These are phyloP conservation scores for Aspergillus campestris DNA, from an alignment of 495 filamentous ascomycete species.

Conservation along the genomic window DNA sequence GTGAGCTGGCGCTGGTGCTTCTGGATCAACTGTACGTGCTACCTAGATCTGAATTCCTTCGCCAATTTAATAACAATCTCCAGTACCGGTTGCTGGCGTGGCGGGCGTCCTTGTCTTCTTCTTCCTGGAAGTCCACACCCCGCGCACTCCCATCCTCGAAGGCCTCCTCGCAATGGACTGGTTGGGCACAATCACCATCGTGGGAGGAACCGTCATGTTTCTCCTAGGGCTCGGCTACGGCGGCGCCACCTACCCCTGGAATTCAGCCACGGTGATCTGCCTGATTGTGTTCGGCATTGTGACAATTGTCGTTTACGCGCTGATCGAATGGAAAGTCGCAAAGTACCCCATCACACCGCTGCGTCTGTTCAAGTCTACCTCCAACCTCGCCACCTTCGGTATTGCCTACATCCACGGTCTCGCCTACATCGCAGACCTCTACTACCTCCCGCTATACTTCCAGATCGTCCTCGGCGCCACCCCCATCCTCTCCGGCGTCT, in stretches of 20 bases:
- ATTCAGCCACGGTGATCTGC: slow-evolving; percentile 57
- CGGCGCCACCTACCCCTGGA: slow-evolving; percentile 58
- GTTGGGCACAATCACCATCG: slow-evolving; percentile 52
- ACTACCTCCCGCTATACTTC: slow-evolving; percentile 47
- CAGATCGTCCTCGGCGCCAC: slow-evolving; percentile 51
- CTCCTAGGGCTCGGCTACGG: slow-evolving; percentile 63
- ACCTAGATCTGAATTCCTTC: no score
- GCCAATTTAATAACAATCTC: no score
- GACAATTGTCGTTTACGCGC: slow-evolving; percentile 47
- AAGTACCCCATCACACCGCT: slow-evolving; percentile 64
- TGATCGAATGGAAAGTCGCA: slow-evolving; percentile 60
- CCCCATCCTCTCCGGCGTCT: slow-evolving; percentile 61
- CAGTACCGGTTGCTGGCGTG: no score
- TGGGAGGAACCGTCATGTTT: slow-evolving; percentile 61
- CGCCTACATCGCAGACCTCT: slow-evolving; percentile 36
- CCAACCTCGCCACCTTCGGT: background rate
- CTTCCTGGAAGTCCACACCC: slow-evolving; percentile 63
- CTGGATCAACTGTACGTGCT: no score
- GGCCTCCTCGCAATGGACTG: slow-evolving; percentile 68
- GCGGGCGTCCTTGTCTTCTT: slow-evolving; percentile 43
- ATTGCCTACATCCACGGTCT: slow-evolving; percentile 27
- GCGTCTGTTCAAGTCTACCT: slow-evolving; percentile 38
- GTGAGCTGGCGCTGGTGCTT: no score
- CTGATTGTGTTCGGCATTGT: slow-evolving; percentile 60
- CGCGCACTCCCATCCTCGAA: slow-evolving; percentile 53